These are phyloP conservation scores for Ormosia semicastrata DNA, from an alignment of 306 rosid genomes.

Conservation along the genomic window DNA sequence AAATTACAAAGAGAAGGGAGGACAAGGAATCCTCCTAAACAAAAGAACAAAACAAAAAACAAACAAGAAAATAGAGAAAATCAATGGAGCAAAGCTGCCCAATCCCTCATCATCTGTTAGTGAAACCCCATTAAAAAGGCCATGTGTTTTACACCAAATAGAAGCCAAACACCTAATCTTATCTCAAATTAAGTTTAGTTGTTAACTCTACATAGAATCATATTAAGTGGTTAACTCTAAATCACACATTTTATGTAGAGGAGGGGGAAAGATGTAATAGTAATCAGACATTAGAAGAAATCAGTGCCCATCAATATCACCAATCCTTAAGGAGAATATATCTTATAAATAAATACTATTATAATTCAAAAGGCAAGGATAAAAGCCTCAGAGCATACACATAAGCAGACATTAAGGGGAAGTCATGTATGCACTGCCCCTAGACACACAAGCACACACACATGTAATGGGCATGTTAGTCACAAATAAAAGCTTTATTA, in stretches of 20 bases:
- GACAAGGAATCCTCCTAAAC: background rate
- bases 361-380: conserved; percentile 5
- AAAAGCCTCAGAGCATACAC: background rate
- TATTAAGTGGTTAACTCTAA: background rate
- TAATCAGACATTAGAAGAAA: background rate
- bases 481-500: conserved; percentile 23
- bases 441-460: background rate
- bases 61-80: background rate
- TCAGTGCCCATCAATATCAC: background rate
- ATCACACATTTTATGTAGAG: background rate
- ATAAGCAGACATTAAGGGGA: conserved; percentile 17
- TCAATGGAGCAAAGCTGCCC: background rate
- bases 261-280: background rate
- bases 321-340: background rate
- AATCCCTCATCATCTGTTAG: too few species aligned
- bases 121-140: too few species aligned
- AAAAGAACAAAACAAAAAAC: too few species aligned
- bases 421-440: background rate
- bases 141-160: background rate
- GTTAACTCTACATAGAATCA: background rate
- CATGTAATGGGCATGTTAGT: background rate
- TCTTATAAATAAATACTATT: background rate
- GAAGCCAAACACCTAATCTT: background rate
- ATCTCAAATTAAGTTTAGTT: background rate
- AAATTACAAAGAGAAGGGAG: background rate